Conservation (phyloP, 208 protist genomes). For the Leishmania turanica region DNA sequence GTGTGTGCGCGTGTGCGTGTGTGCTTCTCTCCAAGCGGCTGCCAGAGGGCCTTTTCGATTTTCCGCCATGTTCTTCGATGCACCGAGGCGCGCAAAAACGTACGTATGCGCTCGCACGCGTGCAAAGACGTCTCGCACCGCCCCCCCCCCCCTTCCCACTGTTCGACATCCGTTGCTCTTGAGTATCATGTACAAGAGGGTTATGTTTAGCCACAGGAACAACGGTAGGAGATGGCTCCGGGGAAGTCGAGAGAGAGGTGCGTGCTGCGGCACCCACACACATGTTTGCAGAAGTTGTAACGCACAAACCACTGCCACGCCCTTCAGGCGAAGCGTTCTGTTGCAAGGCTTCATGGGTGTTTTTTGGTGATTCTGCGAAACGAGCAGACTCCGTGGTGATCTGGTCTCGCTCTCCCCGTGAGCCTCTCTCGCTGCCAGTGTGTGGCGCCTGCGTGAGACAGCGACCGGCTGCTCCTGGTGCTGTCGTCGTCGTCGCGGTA, state of each 20-base stretch:
- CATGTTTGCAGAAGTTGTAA: too few species aligned
- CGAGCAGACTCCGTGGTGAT: neutral
- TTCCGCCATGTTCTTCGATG: neutral
- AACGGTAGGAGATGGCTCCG: neutral
- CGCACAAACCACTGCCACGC: neutral
- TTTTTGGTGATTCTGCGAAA: too few species aligned
- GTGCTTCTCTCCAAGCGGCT: neutral
- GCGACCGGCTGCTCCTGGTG: neutral
- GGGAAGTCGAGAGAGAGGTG: neutral
- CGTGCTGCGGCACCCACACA: neutral
- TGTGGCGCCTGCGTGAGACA: neutral
- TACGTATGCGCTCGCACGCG: neutral
- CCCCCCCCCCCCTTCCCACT: neutral
- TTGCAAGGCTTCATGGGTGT: neutral
- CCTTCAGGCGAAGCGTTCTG: neutral
- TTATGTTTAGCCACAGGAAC: neutral
- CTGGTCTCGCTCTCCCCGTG: neutral
- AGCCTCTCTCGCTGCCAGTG: neutral
- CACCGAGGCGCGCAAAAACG: neutral
- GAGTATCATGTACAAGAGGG: conserved; percentile 8
- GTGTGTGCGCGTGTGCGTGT: neutral
- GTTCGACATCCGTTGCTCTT: neutral
- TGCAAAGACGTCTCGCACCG: neutral
- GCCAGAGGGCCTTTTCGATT: neutral
- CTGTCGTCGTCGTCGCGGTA: neutral